Evolutionary conservation across 352 stramenopile genomes (phyloP).

Genomic region (Elongisporangium undulatum): DNA sequence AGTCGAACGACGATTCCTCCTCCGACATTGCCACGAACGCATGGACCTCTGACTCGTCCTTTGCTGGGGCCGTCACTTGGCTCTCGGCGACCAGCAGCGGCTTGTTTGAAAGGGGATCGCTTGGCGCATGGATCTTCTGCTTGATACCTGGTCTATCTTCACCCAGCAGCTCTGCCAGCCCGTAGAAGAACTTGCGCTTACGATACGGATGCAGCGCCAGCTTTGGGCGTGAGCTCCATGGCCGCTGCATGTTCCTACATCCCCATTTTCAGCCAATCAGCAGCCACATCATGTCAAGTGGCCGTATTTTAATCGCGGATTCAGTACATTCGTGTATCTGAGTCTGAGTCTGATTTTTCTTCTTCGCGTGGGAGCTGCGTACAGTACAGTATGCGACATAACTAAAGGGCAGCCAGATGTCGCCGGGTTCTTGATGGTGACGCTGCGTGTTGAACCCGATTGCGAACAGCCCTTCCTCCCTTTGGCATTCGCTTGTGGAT

Average conservation of each 20-base stretch:
- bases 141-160: conserved; percentile 22
- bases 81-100: too few relatives aligned
- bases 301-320: not conserved
- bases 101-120: not conserved
- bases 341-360: not conserved
- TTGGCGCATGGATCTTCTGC: not conserved
- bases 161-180: conserved; percentile 42
- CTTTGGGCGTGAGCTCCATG: not conserved
- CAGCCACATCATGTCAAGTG: not conserved
- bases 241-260: not conserved
- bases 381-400: not conserved
- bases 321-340: not conserved
- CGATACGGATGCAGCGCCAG: conserved; percentile 45
- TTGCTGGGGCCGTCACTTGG: not conserved
- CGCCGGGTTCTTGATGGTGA: too few relatives aligned
- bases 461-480: not conserved
- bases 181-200: conserved; percentile 80
- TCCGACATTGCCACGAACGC: conserved; percentile 11
- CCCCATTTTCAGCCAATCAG: not conserved
- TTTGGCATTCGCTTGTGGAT: too few relatives aligned
- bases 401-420: not conserved
- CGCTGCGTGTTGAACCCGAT: not conserved
- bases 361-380: not conserved
- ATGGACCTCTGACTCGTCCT: not conserved
- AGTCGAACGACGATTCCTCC: conserved; percentile 42